Evolutionary conservation across 495 filamentous ascomycete genomes (phyloP).

Genomic region (Eremomyces bilateralis): DNA sequence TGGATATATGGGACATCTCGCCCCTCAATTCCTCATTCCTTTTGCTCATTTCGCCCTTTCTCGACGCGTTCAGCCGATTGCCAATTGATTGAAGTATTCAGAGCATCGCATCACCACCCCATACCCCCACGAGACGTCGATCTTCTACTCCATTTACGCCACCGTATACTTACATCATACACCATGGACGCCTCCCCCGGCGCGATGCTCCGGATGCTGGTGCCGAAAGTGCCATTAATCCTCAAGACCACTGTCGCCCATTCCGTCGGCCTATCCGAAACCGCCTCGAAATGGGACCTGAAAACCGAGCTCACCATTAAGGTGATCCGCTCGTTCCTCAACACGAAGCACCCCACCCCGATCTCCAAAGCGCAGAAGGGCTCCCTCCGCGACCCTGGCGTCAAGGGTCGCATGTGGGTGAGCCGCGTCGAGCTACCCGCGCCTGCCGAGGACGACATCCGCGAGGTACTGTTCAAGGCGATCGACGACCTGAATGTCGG

Average conservation of each 20-base stretch:
- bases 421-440: conserved; percentile 37
- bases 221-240: conserved; percentile 29
- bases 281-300: conserved; percentile 55
- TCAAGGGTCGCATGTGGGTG: conserved; percentile 70
- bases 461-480: conserved; percentile 34
- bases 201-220: background rate
- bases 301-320: conserved; percentile 52
- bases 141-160: too few species aligned
- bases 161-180: too few species aligned
- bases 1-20: too few species aligned
- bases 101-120: too few species aligned
- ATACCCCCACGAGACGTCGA: too few species aligned
- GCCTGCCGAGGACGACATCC: conserved; percentile 34
- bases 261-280: conserved; percentile 39
- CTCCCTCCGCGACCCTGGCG: conserved; percentile 30
- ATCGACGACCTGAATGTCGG: conserved; percentile 37
- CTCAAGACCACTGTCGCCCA: conserved; percentile 45
- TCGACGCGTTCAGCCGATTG: too few species aligned
- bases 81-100: too few species aligned
- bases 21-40: too few species aligned
- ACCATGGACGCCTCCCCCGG: background rate
- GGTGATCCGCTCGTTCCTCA: conserved; percentile 42
- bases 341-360: conserved; percentile 11
- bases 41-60: too few species aligned
- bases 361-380: conserved; percentile 37